Evolutionary conservation across 345 rosid genomes (phyloP).

Genomic region (Durio zibethinus): DNA sequence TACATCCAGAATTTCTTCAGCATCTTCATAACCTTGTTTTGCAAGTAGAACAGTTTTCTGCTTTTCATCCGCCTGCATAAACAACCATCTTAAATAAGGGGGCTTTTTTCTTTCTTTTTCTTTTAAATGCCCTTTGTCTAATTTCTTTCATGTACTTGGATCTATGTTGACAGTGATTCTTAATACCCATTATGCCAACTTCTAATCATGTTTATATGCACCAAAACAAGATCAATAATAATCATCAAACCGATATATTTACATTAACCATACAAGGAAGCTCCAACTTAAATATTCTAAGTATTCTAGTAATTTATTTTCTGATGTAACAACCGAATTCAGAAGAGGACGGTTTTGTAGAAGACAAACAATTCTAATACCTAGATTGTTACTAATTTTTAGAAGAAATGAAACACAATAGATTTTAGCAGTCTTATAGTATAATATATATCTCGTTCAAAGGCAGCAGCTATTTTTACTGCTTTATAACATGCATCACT

Average conservation of each 20-base stretch:
- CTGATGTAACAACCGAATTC: neutral
- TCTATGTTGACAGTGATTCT: neutral
- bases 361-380: neutral
- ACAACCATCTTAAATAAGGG: conserved; percentile 6
- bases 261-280: neutral
- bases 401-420: neutral
- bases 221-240: neutral
- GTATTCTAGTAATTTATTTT: neutral
- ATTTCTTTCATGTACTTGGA: neutral
- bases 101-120: neutral
- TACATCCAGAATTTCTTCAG: conserved; percentile 84
- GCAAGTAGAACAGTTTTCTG: conserved; percentile 84
- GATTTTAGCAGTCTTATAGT: conserved; percentile 46
- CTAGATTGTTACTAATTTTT: neutral
- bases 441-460: conserved; percentile 92
- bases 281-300: neutral
- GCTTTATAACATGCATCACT: conserved; percentile 91
- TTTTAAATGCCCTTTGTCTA: neutral
- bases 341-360: neutral
- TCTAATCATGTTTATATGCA: neutral
- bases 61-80: conserved; percentile 89
- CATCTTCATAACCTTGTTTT: conserved; percentile 97
- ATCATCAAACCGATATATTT: neutral
- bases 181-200: neutral
- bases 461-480: conserved; percentile 82